Evolutionary conservation across 2,329 filamentous ascomycete species (phyloP), one percentile per base, ranked within the genome.

Genomic region (Leptodontidium sp.): DNA sequence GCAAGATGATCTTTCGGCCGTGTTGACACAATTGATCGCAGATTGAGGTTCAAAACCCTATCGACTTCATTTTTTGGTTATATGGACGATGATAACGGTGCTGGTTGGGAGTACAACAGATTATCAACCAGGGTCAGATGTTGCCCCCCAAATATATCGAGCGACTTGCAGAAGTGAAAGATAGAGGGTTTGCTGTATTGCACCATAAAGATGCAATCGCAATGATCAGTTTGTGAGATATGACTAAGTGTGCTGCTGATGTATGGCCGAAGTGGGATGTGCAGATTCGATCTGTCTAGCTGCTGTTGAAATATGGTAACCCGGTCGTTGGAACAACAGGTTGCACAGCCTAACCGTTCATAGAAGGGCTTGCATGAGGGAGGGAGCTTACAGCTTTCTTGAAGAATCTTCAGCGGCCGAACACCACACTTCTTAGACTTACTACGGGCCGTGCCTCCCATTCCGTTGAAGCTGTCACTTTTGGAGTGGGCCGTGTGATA

Each of bases 401-500:
- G 11, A 43, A 26, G 38, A 43, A 17, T 59, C 38, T 59, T 43
- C 38, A 45, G 57, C 21, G 57, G 57, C 21, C 57, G 11, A 59
- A 59, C n/a, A 26, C 38, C 12, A 50, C 6, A 26, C 5, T 11
- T 35, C 12, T n/a, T 11, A n/a, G 29, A 14, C 52, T 35, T 15
- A 8, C 38, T 43, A 43, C 57, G 57, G 57, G 35, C 57, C 57
- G 57, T 59, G 5, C 57, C 57, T 59, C 12, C 55, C 35, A 21
- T 29, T 43, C 57, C 57, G 26, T 32, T 21, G 15, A 55, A 32
- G 38, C 38, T 59, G 38, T 59, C 57, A 59, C 8, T 43, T 43
- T 59, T 24, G 4, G 14, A 26, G 9, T 17, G 57, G 11, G 12
- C 21, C 29, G 52, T 15, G 35, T 45, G 57, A 45, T 43, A 45